Conservation (phyloP, 2,329 filamentous ascomycete species). For the Trichoderma sp. region DNA sequence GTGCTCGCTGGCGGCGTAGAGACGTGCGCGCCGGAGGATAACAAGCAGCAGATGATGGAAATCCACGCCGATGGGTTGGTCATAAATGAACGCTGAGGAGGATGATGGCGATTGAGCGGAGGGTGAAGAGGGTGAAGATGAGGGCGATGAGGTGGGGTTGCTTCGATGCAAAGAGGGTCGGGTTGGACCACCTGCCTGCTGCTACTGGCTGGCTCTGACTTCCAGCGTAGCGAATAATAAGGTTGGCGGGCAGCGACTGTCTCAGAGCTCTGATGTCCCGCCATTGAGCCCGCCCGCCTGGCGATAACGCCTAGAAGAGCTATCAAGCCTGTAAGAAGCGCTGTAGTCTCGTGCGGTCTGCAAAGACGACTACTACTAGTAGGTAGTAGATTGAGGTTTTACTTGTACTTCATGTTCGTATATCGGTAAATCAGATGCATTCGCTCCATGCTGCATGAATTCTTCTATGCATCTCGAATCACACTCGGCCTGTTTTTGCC, state of each 20-base stretch:
- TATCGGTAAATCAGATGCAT: not conserved
- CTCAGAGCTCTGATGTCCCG: not conserved
- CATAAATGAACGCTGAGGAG: not conserved
- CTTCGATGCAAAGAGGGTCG: not conserved
- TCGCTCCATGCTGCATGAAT: not conserved
- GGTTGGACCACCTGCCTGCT: not conserved
- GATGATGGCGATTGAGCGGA: not conserved
- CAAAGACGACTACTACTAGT: too few relatives aligned
- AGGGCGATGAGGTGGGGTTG: constrained; percentile 16
- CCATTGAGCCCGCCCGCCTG: not conserved
- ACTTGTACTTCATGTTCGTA: not conserved
- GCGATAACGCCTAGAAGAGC: not conserved
- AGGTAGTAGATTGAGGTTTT: too few relatives aligned
- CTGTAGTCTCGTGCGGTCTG: not conserved
- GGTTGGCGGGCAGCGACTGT: constrained; percentile 4
- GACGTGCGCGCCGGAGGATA: not conserved
- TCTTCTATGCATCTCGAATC: constrained; percentile 2
- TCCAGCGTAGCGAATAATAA: not conserved
- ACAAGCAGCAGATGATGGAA: not conserved
- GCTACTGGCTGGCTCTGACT: not conserved
- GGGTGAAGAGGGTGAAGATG: not conserved
- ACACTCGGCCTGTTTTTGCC: not conserved
- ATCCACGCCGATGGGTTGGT: not conserved
- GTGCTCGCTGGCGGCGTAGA: not conserved
- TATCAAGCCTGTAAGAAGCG: not conserved